Percentiles rank a stretch among this genome's conserved stretches.
phyloP scores from a whole-genome alignment of 169 alveolate species.

The Babesia caballi region DNA sequence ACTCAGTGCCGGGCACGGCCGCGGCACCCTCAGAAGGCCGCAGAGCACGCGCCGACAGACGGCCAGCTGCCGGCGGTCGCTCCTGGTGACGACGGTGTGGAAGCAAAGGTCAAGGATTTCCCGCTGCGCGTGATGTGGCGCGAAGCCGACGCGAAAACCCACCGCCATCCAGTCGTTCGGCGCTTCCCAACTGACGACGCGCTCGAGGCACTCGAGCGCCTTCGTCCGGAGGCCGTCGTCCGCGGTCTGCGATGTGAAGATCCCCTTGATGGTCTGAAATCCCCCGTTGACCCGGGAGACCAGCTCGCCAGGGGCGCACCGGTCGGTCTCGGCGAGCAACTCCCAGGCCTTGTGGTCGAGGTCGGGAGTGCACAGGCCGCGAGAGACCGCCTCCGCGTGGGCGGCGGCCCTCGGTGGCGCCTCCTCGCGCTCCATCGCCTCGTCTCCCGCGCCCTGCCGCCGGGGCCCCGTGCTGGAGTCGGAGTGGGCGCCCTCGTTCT shows the following conservation, averaged over 20 bases:
- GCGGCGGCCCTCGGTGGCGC: not conserved
- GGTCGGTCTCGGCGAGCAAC: not conserved
- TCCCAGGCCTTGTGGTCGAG: not conserved
- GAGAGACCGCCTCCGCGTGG: not conserved
- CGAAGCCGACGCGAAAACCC: not conserved
- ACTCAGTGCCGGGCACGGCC: not conserved
- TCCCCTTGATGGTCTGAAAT: not conserved
- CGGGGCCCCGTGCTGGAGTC: not conserved
- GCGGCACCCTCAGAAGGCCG: not conserved
- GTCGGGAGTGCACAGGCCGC: not conserved
- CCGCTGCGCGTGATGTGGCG: not conserved
- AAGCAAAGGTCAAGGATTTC: constrained; percentile 6
- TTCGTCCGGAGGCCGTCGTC: not conserved
- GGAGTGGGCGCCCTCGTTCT: not conserved
- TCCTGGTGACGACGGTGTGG: not conserved
- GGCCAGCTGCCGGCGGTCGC: not conserved
- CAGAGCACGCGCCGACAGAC: not conserved
- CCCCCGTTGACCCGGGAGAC: not conserved
- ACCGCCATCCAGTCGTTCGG: constrained; percentile 11
- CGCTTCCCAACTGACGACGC: not conserved
- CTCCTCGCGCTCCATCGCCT: not conserved
- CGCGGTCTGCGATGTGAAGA: not conserved
- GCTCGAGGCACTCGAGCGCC: not conserved
- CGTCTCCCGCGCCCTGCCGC: not conserved
- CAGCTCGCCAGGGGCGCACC: not conserved